phyloP scores from a whole-genome alignment of 129 eudicot genomes.

The Chrysanthemum makinoi region DNA sequence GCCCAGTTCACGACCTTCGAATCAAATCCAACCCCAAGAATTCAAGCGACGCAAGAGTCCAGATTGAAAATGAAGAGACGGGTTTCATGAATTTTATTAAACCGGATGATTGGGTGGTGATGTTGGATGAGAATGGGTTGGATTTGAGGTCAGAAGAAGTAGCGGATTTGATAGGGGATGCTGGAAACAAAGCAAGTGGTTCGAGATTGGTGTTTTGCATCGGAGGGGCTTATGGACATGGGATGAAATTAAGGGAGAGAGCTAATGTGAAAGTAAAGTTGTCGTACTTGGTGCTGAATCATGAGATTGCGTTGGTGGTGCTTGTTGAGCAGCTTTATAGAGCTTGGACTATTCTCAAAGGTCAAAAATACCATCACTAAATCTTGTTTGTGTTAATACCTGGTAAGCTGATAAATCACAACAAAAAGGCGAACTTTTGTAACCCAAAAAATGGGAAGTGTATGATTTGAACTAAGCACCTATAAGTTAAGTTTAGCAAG shows the following conservation, averaged over 20 bases:
- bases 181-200: conserved; percentile 65
- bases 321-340: conserved; percentile 80
- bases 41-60: conserved; percentile 68
- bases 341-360: conserved; percentile 95
- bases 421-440: conserved; percentile 10
- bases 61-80: conserved; percentile 71
- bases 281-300: conserved; percentile 83
- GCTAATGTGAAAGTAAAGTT: conserved; percentile 61
- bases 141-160: conserved; percentile 65
- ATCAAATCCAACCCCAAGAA: conserved; percentile 80
- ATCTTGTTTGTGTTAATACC: conserved; percentile 1
- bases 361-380: conserved; percentile 88
- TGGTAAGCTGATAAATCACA: neutral
- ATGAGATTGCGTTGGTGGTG: conserved; percentile 80
- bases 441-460: neutral
- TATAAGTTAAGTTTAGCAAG: neutral
- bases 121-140: conserved; percentile 81
- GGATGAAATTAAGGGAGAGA: conserved; percentile 60
- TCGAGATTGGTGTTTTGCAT: conserved; percentile 75
- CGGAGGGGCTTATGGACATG: conserved; percentile 98
- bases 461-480: neutral
- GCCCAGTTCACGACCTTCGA: conserved; percentile 55
- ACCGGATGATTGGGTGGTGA: conserved; percentile 81
- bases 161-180: conserved; percentile 85
- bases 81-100: conserved; percentile 60